Evolutionary conservation across 2,329 filamentous ascomycete genomes (phyloP).

Genomic region (Annulohypoxylon truncatum): DNA sequence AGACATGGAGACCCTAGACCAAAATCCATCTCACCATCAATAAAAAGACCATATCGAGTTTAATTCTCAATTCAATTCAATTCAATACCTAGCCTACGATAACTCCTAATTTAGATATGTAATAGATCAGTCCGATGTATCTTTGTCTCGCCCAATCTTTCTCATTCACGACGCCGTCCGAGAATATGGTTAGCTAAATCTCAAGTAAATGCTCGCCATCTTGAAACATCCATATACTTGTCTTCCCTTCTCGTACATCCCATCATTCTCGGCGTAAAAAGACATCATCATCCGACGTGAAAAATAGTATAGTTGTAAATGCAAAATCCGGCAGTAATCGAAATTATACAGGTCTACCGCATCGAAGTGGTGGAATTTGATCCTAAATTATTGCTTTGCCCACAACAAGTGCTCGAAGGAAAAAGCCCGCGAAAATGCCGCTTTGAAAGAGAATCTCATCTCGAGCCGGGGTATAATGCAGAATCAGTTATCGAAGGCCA

Average conservation of each 20-base stretch:
- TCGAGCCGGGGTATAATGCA: slow-evolving; percentile 50
- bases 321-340: slow-evolving; percentile 22
- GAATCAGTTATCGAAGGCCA: slow-evolving; percentile 44
- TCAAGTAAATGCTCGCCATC: slow-evolving; percentile 29
- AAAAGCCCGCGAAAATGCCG: slow-evolving; percentile 44
- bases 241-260: slow-evolving; percentile 39
- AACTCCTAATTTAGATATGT: slow-evolving; percentile 39
- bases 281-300: slow-evolving; percentile 20
- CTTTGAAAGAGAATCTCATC: slow-evolving; percentile 43
- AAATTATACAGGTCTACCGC: slow-evolving; percentile 37
- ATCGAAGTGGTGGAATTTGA: slow-evolving; percentile 22
- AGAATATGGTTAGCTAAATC: slow-evolving; percentile 22
- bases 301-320: slow-evolving; percentile 30
- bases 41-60: slow-evolving; percentile 3
- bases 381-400: slow-evolving; percentile 29
- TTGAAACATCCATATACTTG: slow-evolving; percentile 35
- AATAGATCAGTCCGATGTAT: slow-evolving; percentile 25
- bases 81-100: slow-evolving; percentile 32
- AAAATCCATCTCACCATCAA: background rate
- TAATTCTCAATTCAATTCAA: slow-evolving; percentile 28
- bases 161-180: slow-evolving; percentile 28
- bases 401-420: slow-evolving; percentile 28
- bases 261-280: slow-evolving; percentile 34
- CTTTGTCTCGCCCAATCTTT: slow-evolving; percentile 30
- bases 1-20: slow-evolving; percentile 8